Conservation (phyloP, 495 filamentous ascomycete genomes). For the Penicillium longicatenatum region DNA sequence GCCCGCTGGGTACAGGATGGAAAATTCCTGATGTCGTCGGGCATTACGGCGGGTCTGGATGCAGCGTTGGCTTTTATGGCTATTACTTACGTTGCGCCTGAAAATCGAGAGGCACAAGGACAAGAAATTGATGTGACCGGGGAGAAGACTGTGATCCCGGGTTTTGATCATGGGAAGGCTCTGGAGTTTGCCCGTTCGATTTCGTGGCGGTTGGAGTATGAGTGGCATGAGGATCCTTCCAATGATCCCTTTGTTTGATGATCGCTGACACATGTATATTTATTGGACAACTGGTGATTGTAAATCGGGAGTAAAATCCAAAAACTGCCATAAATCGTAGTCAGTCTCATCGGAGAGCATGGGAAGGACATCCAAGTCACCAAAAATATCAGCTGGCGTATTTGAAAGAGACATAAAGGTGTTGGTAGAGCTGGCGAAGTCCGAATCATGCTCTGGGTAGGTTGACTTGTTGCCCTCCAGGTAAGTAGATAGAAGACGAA, state of each 20-base stretch:
- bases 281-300: neutral
- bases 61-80: too few relatives aligned
- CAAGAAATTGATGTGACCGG: too few relatives aligned
- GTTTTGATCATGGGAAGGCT: too few relatives aligned
- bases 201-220: neutral
- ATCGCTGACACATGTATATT: too few relatives aligned
- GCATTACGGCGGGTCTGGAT: too few relatives aligned
- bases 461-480: neutral
- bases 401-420: neutral
- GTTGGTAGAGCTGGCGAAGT: neutral
- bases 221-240: neutral
- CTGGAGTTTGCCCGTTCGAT: too few relatives aligned
- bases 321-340: slow-evolving; percentile 1
- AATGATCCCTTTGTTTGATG: slow-evolving; percentile 6
- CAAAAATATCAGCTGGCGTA: neutral
- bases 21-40: too few relatives aligned
- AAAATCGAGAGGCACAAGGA: too few relatives aligned
- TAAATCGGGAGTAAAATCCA: neutral
- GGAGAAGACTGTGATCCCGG: too few relatives aligned
- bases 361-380: slow-evolving; percentile 1
- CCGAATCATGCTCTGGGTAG: neutral
- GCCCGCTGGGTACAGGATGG: too few relatives aligned
- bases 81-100: too few relatives aligned
- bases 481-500: neutral
- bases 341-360: neutral